Base-by-base conservation (phyloP, 2,329 filamentous ascomycete species). In the Colletotrichum sp. region DNA sequence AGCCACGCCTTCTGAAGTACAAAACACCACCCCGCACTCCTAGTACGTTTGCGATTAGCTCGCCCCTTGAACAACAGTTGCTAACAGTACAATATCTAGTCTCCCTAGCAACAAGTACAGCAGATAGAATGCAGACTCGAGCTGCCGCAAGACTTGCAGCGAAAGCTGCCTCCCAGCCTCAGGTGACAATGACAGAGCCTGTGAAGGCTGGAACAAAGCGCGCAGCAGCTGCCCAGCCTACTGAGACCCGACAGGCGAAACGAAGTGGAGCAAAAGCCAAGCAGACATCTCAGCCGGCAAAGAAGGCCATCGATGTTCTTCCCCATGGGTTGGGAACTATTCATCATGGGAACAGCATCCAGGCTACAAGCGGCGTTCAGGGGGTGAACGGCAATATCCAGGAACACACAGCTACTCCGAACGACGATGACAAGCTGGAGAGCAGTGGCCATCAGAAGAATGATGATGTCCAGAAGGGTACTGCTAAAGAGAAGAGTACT, bases 281-380 rank as follows among this genome's bases (percentile, higher is more conserved):
- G 18, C 44, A 49, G n/a, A 2, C 10, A 49, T 49, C n/a, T 49
- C 44, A 49, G 18, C 62, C 59, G 12, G 10, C 0, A 8, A 26
- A 68, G 34, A n/a, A 28, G 26, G 32, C 12, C 36, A 13, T 15
- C 5, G 12, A 64, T 18, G 36, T 44, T 13, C 70, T 77, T 18
- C 76, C 76, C 13, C 76, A 77, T 49, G 75, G 75, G 18, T 52
- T 77, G 30, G 75, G 78, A 6, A 81, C 77, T 65, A 72, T 75
- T 16, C 64, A 72, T 34, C 32, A 16, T 30, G 15, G 49, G 34
- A 36, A 39, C 21, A 26, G 32, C 8, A 15, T 16, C 16, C 28
- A 34, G 18, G 36, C 30, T 10, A 21, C n/a, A 49, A 49, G 18
- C 44, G 6, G 10, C 5, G n/a, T 49, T 49, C 44, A 49, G 44